Evolutionary conservation across 176 grass and related monocot species (phyloP), one percentile per base, ranked within the genome.

Genomic region (Carex scoparia): DNA sequence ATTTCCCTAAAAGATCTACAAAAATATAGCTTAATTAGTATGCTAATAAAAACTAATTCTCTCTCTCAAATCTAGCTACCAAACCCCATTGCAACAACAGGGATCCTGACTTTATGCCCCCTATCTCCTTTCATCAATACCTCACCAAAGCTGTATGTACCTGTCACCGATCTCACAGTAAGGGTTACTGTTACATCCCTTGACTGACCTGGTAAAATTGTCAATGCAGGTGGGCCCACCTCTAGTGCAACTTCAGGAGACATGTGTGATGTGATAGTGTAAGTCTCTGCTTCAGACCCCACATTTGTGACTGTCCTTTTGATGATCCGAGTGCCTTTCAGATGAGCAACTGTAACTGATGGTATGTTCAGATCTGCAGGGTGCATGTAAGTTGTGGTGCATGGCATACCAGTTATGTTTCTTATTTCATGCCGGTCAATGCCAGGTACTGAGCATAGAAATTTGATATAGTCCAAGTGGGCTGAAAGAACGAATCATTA

Each of bases 331-430:
- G 90, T 99, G 77, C 91, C 96, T 85, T 83, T 86, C 13, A 99
- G 90, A 56, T 85, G 93, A 1, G 93, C 90, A 18, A 95, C 86
- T 62, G 96, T 69, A 60, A 99, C 90, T 1, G 96, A 99, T 72
- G 96, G 93, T 38, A 85, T 87, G 87, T 99, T 95, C 32, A 99
- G 90, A 53, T 99, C 91, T 16, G 81, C 84, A n/a, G 96, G 96
- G 11, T 58, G 88, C 61, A 70, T 86, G 13, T 88, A 61, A 62
- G 79, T 87, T 19, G 91, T 64, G 46, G 82, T 87, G 91, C 96
- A 99, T 35, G 30, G 18, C 18, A 86, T 86, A 37, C 91, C 86
- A 0, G 91, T 90, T 78, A 99, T 92, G 85, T 95, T 99, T 63
- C 27, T 85, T 16, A 99, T 89, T 86, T 99, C 96, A 3, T 83